Percentiles rank a stretch among this genome's conserved stretches.
Evolutionary conservation across 2,329 filamentous ascomycete species (phyloP).

Genomic region (Chlorencoelia australis): DNA sequence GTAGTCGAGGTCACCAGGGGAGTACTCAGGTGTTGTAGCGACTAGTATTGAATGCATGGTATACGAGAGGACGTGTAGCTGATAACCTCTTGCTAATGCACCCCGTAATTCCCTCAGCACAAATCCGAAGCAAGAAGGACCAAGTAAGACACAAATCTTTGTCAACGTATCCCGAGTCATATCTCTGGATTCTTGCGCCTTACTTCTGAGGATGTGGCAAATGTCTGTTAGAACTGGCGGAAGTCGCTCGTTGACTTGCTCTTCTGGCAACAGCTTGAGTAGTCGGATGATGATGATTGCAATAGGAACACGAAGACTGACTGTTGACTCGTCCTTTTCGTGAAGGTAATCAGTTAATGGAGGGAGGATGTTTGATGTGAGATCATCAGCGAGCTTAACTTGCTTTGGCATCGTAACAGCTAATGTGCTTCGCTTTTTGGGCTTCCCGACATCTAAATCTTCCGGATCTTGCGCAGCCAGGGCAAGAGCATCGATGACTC

Average conservation of each 20-base stretch:
- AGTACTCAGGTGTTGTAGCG: constrained; percentile 58
- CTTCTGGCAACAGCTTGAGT: constrained; percentile 65
- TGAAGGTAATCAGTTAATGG: constrained; percentile 77
- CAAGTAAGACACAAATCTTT: constrained; percentile 72
- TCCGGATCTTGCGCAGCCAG: constrained; percentile 34
- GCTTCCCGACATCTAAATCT: constrained; percentile 27
- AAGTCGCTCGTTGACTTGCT: constrained; percentile 63
- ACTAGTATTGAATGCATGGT: constrained; percentile 89
- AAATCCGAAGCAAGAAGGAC: constrained; percentile 77
- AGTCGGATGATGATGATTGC: constrained; percentile 84
- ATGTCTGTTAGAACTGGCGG: constrained; percentile 84
- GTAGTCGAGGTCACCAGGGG: constrained; percentile 80
- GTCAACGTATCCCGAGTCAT: constrained; percentile 81
- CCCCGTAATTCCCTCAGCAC: constrained; percentile 84
- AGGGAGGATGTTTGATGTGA: constrained; percentile 67
- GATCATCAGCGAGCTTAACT: constrained; percentile 59
- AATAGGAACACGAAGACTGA: constrained; percentile 84
- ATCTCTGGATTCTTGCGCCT: constrained; percentile 79
- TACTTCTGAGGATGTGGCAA: constrained; percentile 83
- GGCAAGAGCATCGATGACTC: constrained; percentile 68
- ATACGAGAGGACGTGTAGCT: constrained; percentile 89
- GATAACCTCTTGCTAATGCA: constrained; percentile 76
- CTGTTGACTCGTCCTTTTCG: constrained; percentile 87
- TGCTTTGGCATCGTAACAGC: constrained; percentile 55
- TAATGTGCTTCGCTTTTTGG: constrained; percentile 35